Evolutionary conservation across 805 yeast species (phyloP).

Genomic region (Danielozyma ontarioensis): DNA sequence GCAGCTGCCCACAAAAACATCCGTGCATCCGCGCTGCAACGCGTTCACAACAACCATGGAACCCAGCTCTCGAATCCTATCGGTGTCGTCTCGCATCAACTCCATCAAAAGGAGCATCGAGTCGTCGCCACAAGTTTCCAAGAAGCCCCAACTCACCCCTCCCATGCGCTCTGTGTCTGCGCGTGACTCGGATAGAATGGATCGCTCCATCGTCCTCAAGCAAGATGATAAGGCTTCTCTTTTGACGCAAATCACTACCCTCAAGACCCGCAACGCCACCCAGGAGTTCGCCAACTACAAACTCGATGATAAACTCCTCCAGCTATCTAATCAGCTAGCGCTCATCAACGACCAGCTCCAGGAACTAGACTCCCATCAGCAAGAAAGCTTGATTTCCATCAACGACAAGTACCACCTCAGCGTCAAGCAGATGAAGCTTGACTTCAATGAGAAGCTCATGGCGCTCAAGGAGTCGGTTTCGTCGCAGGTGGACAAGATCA

Average conservation of each 20-base stretch:
- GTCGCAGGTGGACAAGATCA: conserved; percentile 32
- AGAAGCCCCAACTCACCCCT: too few species aligned
- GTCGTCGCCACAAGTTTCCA: too few species aligned
- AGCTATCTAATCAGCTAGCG: conserved; percentile 32
- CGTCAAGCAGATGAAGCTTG: conserved; percentile 14
- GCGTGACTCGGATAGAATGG: too few species aligned
- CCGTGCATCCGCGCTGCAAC: too few species aligned
- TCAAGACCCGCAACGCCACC: conserved; percentile 33
- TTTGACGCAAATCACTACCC: conserved; percentile 15
- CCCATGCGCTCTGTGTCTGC: too few species aligned
- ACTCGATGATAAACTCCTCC: conserved; percentile 28
- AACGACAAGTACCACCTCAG: conserved; percentile 16
- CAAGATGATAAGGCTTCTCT: neutral
- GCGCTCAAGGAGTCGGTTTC: conserved; percentile 22
- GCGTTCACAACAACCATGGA: too few species aligned
- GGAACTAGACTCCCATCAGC: conserved; percentile 19
- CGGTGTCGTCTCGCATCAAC: too few species aligned
- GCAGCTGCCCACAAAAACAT: too few species aligned
- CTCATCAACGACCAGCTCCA: conserved; percentile 29
- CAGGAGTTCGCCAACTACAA: conserved; percentile 31
- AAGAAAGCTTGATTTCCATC: conserved; percentile 12
- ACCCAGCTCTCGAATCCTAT: too few species aligned
- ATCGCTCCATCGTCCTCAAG: too few species aligned
- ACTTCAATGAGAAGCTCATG: conserved; percentile 15
- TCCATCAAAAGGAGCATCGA: too few species aligned